These are phyloP conservation scores for Venturia carpophila DNA, from an alignment of 2,329 filamentous ascomycete species.

Conservation along the genomic window DNA sequence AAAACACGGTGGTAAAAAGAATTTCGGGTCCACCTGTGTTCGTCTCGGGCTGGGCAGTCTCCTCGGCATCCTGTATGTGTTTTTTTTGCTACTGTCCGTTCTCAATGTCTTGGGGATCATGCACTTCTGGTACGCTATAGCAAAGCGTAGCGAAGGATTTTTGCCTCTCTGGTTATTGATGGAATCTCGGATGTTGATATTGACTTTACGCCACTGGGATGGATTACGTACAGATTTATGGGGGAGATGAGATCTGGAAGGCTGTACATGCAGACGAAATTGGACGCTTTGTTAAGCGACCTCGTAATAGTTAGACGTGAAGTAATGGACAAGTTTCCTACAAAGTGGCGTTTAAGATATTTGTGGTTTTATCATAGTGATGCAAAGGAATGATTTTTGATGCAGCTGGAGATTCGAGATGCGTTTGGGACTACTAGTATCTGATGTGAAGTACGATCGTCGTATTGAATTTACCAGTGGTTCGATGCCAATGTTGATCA, in stretches of 20 bases:
- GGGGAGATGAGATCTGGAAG: background rate
- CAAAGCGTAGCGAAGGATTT: background rate
- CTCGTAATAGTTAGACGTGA: background rate
- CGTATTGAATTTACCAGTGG: too few relatives aligned
- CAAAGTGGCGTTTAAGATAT: too few relatives aligned
- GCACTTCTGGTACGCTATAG: background rate
- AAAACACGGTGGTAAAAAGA: background rate
- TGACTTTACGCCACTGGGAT: background rate
- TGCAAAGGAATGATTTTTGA: too few relatives aligned
- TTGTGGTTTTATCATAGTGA: too few relatives aligned
- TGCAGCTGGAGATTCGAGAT: too few relatives aligned
- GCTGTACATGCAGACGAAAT: background rate
- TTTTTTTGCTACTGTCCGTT: background rate
- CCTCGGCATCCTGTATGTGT: background rate
- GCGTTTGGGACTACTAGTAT: too few relatives aligned
- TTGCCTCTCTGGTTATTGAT: background rate
- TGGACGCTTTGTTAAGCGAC: background rate
- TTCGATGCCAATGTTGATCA: too few relatives aligned
- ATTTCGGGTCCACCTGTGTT: background rate
- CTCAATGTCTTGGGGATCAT: background rate
- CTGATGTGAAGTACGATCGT: too few relatives aligned
- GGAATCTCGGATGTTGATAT: slow-evolving; percentile 1
- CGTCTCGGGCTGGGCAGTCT: background rate
- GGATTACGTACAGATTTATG: background rate
- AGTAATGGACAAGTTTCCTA: background rate